phyloP scores from a whole-genome alignment of 768 basidiomycete genomes.

The Hygrocybe punicea region DNA sequence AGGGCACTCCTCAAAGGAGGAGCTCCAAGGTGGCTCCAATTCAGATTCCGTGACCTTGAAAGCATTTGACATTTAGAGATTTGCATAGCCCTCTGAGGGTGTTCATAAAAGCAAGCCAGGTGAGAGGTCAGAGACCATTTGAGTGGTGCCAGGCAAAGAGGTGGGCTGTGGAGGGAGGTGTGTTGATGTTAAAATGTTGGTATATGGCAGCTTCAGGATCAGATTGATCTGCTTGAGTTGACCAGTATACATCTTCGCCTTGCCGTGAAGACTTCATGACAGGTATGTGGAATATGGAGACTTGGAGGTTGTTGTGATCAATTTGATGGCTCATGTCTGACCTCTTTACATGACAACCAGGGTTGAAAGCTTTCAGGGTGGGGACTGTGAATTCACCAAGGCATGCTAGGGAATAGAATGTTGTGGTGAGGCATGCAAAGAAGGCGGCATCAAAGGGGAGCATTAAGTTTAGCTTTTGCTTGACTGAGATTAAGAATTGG shows the following conservation, averaged over 20 bases:
- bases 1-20: slow-evolving; percentile 34
- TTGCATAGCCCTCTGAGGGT: slow-evolving; percentile 11
- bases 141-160: slow-evolving; percentile 30
- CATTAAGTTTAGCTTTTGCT: slow-evolving; percentile 20
- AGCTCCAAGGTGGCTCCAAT: slow-evolving; percentile 36
- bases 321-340: slow-evolving; percentile 11
- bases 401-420: slow-evolving; percentile 35
- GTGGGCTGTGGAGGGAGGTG: slow-evolving; percentile 17
- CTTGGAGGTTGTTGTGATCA: slow-evolving; percentile 22
- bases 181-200: slow-evolving; percentile 32
- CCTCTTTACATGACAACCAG: slow-evolving; percentile 26
- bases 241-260: slow-evolving; percentile 35
- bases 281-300: slow-evolving; percentile 22
- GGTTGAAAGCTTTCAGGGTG: slow-evolving; percentile 29
- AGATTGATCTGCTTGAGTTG: slow-evolving; percentile 21
- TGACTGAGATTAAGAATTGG: slow-evolving; percentile 19
- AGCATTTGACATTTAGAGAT: slow-evolving; percentile 2
- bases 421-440: slow-evolving; percentile 37
- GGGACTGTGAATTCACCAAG: slow-evolving; percentile 40
- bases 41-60: slow-evolving; percentile 31
- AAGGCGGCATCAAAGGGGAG: slow-evolving; percentile 34
- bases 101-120: slow-evolving; percentile 21
- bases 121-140: slow-evolving; percentile 21
- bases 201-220: slow-evolving; percentile 25
- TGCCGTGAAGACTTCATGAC: slow-evolving; percentile 17